Conservation (phyloP, 495 filamentous ascomycete genomes). For the Aspergillus leporis region DNA sequence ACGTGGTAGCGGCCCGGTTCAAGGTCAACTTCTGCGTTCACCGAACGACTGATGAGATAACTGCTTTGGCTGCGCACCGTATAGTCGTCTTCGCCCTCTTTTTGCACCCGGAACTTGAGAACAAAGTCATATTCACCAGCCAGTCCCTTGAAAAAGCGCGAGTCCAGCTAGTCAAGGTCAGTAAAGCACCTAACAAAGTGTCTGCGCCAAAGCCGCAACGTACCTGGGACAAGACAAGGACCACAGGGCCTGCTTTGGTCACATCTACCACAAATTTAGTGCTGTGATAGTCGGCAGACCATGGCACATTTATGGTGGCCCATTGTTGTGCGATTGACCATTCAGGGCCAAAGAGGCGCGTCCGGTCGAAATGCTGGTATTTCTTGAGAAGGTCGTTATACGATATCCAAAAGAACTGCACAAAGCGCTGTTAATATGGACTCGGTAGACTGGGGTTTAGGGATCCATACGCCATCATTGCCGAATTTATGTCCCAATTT, state of each 20-base stretch:
- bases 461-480: constrained; percentile 68
- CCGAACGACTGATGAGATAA: constrained; percentile 72
- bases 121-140: constrained; percentile 79
- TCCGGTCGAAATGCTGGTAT: constrained; percentile 81
- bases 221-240: constrained; percentile 76
- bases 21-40: constrained; percentile 78
- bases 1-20: constrained; percentile 81
- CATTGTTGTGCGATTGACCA: constrained; percentile 85
- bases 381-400: constrained; percentile 83
- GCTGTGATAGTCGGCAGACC: constrained; percentile 80
- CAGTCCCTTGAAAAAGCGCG: constrained; percentile 81
- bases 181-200: neutral
- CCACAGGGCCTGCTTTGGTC: constrained; percentile 63
- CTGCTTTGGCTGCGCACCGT: constrained; percentile 75
- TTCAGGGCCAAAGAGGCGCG: constrained; percentile 79
- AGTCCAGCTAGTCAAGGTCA: constrained; percentile 58
- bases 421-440: neutral
- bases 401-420: constrained; percentile 64
- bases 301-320: constrained; percentile 82
- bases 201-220: neutral
- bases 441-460: too few relatives aligned
- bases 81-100: constrained; percentile 78
- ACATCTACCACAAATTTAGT: constrained; percentile 78
- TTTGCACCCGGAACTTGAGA: constrained; percentile 79
- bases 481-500: constrained; percentile 81